A percentile compares a stretch with the other conserved stretches of the same genome.
Evolutionary conservation across 257 asterid species (phyloP).

Genomic region (Nicotiana obtusifolia): DNA sequence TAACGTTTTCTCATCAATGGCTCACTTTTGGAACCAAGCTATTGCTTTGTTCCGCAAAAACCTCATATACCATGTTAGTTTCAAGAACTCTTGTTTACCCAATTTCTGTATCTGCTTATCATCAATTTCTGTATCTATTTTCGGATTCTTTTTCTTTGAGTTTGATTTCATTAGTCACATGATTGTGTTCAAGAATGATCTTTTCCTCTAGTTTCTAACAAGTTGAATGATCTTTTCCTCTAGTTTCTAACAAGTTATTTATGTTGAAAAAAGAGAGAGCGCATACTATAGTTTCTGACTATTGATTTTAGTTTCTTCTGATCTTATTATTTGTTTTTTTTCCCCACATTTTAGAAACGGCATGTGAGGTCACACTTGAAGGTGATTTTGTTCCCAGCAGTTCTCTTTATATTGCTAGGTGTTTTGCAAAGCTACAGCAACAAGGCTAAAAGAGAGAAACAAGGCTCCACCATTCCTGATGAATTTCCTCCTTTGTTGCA

Average conservation of each 20-base stretch:
- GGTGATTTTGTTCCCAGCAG: conserved; percentile 21
- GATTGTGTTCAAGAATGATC: background rate
- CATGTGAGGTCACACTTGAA: conserved; percentile 18
- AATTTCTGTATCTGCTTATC: background rate
- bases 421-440: background rate
- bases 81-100: background rate
- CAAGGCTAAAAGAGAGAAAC: accelerated
- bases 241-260: no score
- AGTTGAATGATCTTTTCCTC: no score
- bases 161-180: background rate
- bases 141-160: background rate
- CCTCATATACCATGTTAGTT: conserved; percentile 20
- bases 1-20: conserved; percentile 7
- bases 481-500: conserved; percentile 23
- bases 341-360: conserved; percentile 18
- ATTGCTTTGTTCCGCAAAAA: conserved; percentile 28
- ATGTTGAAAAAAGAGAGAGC: no score
- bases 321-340: background rate
- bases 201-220: no score
- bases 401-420: conserved; percentile 16
- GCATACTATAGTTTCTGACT: background rate
- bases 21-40: conserved; percentile 25
- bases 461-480: background rate
- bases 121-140: background rate
- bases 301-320: background rate